phyloP scores from a whole-genome alignment of 2,329 filamentous ascomycete genomes.

The Xylariomycetidae sp. region DNA sequence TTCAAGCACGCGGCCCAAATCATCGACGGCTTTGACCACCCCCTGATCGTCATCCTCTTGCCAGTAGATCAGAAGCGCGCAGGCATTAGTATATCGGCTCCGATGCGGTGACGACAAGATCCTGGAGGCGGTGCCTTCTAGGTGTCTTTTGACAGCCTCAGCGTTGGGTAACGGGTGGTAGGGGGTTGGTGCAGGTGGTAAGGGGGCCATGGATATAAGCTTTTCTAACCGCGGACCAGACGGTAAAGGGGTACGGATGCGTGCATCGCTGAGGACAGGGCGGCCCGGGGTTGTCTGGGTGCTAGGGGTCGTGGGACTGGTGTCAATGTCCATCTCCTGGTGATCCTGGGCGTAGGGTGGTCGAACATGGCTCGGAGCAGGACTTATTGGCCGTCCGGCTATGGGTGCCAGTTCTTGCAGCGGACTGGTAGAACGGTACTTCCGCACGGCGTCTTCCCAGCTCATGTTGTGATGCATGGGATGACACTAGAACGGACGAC shows the following conservation, averaged over 20 bases:
- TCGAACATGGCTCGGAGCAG: slow-evolving; percentile 35
- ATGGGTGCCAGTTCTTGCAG: slow-evolving; percentile 45
- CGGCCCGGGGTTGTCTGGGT: slow-evolving; percentile 27
- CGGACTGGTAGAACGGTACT: slow-evolving; percentile 51
- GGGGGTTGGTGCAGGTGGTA: slow-evolving; percentile 18
- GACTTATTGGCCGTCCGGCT: slow-evolving; percentile 42
- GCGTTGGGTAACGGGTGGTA: slow-evolving; percentile 38
- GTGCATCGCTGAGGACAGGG: slow-evolving; percentile 40
- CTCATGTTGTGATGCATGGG: slow-evolving; percentile 57
- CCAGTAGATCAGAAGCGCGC: slow-evolving; percentile 52
- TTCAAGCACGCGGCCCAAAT: slow-evolving; percentile 46
- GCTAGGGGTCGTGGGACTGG: slow-evolving; percentile 25
- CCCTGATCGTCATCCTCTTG: slow-evolving; percentile 45
- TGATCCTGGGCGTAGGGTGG: slow-evolving; percentile 39
- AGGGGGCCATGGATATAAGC: slow-evolving; percentile 33
- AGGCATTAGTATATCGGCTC: slow-evolving; percentile 49
- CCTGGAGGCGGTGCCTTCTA: slow-evolving; percentile 46
- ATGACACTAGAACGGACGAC: slow-evolving; percentile 42
- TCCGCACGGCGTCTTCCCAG: slow-evolving; percentile 54
- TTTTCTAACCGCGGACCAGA: slow-evolving; percentile 52
- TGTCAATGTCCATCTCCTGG: slow-evolving; percentile 54
- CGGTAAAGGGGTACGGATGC: slow-evolving; percentile 52
- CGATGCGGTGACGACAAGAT: slow-evolving; percentile 47
- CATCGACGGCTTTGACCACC: slow-evolving; percentile 38
- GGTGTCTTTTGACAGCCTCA: slow-evolving; percentile 46